These are phyloP conservation scores for Eimeria acervulina DNA, from an alignment of 169 alveolate species.

Conservation along the genomic window DNA sequence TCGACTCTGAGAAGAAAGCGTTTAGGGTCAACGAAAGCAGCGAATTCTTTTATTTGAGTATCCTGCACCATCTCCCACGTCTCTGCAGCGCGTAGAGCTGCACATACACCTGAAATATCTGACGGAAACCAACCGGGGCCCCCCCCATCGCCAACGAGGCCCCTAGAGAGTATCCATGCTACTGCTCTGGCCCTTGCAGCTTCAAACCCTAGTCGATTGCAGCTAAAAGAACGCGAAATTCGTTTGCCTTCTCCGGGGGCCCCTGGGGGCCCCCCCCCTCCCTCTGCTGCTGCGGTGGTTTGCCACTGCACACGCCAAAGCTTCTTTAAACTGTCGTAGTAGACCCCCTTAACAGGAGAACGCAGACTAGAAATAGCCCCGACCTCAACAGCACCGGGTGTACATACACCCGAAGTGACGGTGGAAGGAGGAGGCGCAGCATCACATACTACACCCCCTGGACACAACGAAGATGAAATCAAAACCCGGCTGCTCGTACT, in stretches of 20 bases:
- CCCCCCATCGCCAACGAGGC: constrained; percentile 70
- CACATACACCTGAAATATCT: not conserved
- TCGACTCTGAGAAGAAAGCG: constrained; percentile 40
- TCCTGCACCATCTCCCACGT: not conserved
- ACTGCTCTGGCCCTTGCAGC: constrained; percentile 77
- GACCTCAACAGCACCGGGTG: no score
- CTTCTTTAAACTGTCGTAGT: constrained; percentile 69
- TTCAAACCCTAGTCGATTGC: constrained; percentile 69
- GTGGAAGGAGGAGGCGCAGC: not conserved
- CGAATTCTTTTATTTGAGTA: constrained; percentile 29
- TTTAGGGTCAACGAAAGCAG: constrained; percentile 35
- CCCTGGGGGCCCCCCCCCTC: constrained; percentile 23
- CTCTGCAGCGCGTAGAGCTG: constrained; percentile 5
- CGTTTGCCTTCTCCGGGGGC: constrained; percentile 50
- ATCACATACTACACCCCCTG: no score
- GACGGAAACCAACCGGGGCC: not conserved
- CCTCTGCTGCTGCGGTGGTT: not conserved
- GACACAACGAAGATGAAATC: not conserved
- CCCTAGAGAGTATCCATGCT: constrained; percentile 77
- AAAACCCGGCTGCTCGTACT: not conserved
- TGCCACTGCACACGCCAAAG: constrained; percentile 80
- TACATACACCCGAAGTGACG: not conserved
- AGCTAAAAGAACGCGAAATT: constrained; percentile 74
- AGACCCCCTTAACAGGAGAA: constrained; percentile 74
- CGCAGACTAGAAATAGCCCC: not conserved